phyloP scores from a whole-genome alignment of 2,329 filamentous ascomycete species.

The Claviceps lovelessii region DNA sequence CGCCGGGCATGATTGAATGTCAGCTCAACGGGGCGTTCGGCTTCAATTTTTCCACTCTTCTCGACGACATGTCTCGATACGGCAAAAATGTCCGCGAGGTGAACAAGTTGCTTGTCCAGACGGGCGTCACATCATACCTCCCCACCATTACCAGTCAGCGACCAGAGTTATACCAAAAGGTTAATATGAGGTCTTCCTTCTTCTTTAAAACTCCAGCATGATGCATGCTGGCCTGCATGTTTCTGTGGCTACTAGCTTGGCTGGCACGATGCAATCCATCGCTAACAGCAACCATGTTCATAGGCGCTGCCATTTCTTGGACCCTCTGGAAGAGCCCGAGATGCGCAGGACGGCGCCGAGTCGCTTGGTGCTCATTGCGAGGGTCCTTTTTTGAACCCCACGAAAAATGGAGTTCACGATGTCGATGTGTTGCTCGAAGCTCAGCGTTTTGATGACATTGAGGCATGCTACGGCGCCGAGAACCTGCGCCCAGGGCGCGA shows the following conservation, averaged over 20 bases:
- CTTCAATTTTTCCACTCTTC: constrained; percentile 76
- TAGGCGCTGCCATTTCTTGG: constrained; percentile 62
- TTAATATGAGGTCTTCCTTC: constrained; percentile 15
- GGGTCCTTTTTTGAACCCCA: constrained; percentile 71
- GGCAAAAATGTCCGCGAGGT: constrained; percentile 56
- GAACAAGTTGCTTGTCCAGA: constrained; percentile 57
- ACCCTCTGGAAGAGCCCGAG: constrained; percentile 48
- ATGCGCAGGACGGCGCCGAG: constrained; percentile 59
- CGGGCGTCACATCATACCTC: constrained; percentile 76
- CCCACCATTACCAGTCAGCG: constrained; percentile 74
- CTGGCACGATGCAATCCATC: background rate
- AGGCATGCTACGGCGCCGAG: constrained; percentile 54
- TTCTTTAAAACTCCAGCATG: background rate
- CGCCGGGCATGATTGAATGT: constrained; percentile 77
- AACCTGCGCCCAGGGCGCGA: constrained; percentile 40
- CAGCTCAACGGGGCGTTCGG: constrained; percentile 88
- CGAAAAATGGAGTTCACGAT: constrained; percentile 79
- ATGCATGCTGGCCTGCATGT: background rate
- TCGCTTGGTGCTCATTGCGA: constrained; percentile 84
- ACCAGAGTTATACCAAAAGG: constrained; percentile 68
- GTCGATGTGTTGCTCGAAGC: constrained; percentile 53
- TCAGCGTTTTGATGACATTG: constrained; percentile 49
- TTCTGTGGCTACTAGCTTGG: background rate
- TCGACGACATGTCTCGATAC: constrained; percentile 55
- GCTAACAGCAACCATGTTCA: background rate